Conservation (phyloP, 2,329 filamentous ascomycete species). For the Ophiocordyceps camponoti-leonardi region DNA sequence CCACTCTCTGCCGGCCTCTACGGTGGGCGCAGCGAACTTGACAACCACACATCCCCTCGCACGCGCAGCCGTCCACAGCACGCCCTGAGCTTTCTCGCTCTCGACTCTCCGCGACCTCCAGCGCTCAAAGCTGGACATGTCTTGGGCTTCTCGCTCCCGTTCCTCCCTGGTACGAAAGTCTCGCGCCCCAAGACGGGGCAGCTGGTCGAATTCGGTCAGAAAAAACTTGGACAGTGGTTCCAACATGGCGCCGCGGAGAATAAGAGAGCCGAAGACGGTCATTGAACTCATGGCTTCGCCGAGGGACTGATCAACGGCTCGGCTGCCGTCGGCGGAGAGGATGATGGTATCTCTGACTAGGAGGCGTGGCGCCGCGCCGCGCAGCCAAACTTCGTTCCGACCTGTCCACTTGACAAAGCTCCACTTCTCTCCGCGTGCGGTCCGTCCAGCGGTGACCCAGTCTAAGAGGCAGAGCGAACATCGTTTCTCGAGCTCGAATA, state of each 20-base stretch:
- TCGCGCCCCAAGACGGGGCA: conserved; percentile 68
- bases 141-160: conserved; percentile 19
- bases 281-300: conserved; percentile 54
- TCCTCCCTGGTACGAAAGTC: conserved; percentile 49
- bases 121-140: conserved; percentile 22
- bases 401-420: conserved; percentile 63
- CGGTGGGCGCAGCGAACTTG: conserved; percentile 71
- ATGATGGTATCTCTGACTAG: conserved; percentile 76
- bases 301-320: conserved; percentile 22
- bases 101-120: conserved; percentile 39
- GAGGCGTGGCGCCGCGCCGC: conserved; percentile 31
- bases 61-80: conserved; percentile 70
- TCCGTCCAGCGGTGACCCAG: conserved; percentile 84
- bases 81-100: conserved; percentile 38
- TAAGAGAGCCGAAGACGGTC: conserved; percentile 68
- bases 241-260: conserved; percentile 60
- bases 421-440: conserved; percentile 79
- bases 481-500: conserved; percentile 43
- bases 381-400: conserved; percentile 70
- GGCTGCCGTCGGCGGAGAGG: conserved; percentile 39
- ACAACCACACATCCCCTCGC: conserved; percentile 75
- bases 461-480: conserved; percentile 68
- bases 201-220: conserved; percentile 55
- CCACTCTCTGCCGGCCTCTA: conserved; percentile 71
- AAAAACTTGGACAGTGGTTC: conserved; percentile 54